Base-by-base conservation (phyloP, 495 filamentous ascomycete species). In the Penicillium soppii region DNA sequence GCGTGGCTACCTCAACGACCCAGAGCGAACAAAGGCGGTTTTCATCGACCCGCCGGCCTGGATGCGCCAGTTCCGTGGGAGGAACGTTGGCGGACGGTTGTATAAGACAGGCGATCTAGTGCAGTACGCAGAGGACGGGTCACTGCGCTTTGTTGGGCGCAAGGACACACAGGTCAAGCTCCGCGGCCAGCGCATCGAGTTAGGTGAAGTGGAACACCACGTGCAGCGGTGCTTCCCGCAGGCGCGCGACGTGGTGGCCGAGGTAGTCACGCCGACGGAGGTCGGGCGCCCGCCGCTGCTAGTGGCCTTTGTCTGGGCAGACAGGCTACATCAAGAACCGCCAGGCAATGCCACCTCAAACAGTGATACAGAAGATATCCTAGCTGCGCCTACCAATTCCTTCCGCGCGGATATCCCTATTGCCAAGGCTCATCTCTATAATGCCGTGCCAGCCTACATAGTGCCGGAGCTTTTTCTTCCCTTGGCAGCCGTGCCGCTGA, bases 61-160 rank as follows among this genome's bases (percentile, higher is more conserved):
- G 38, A 10, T 19, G 20, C 20, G 7, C 3, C 20, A 27, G 25
- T 9, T 27, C 25, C 25, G 25, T 27, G 9, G 25, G 4, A 9
- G 25, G 9, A 27, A 27, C 5, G 25, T 4, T 4, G 25, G 25
- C 25, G n/a, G n/a, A n/a, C 36, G 30, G 8, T 46, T 80, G 6
- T 82, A 78, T 51, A 63, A 67, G 13, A 81, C 78, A 12, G 79
- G 79, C 10, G 79, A 82, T 56, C 54, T 78, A 8, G 77, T 72
- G 16, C 67, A 63, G 15, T 65, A 70, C 42, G 20, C 68, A 7
- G 47, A 47, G 10, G 64, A 73, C 39, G 76, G 70, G 0, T 64
- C 61, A 8, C 54, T 82, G 5, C 53, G 65, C 21, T 69, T 79
- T 43, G 23, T 69, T 7, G 67, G 67, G 21, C 63, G 67, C n/a